phyloP scores from a whole-genome alignment of 805 yeast genomes.

The Candida tallmaniae region DNA sequence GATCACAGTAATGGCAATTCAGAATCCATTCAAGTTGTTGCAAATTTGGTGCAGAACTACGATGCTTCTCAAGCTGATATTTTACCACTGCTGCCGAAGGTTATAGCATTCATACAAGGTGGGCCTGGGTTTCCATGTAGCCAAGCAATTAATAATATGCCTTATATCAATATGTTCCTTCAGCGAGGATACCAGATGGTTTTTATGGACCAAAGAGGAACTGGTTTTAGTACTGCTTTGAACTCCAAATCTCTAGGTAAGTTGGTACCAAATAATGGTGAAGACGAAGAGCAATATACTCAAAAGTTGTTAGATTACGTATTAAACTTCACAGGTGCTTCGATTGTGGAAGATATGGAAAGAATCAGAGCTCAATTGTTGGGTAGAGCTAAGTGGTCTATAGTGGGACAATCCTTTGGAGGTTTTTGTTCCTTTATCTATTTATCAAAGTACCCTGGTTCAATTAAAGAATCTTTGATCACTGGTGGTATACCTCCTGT shows the following conservation, averaged over 20 bases:
- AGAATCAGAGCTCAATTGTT: conserved; percentile 35
- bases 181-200: conserved; percentile 42
- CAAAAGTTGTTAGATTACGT: conserved; percentile 35
- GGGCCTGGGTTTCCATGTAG: conserved; percentile 51
- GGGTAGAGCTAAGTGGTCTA: conserved; percentile 41
- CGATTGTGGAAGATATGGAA: conserved; percentile 50
- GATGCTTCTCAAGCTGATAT: conserved; percentile 12
- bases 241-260: conserved; percentile 26
- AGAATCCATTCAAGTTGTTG: conserved; percentile 20
- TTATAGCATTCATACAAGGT: conserved; percentile 45
- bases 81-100: conserved; percentile 29
- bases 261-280: conserved; percentile 11
- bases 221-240: conserved; percentile 49
- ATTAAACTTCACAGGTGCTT: conserved; percentile 48
- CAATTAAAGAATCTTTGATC: conserved; percentile 41
- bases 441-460: conserved; percentile 39
- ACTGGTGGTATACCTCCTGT: conserved; percentile 62
- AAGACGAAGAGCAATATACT: conserved; percentile 14
- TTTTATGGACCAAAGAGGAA: conserved; percentile 57
- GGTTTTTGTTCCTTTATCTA: conserved; percentile 51
- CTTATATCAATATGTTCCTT: conserved; percentile 25
- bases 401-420: conserved; percentile 54
- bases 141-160: conserved; percentile 30
- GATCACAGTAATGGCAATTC: conserved; percentile 9
- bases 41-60: conserved; percentile 30